Evolutionary conservation across 106 monocot genomes (phyloP).

Genomic region (Acanthochlamys bracteata): DNA sequence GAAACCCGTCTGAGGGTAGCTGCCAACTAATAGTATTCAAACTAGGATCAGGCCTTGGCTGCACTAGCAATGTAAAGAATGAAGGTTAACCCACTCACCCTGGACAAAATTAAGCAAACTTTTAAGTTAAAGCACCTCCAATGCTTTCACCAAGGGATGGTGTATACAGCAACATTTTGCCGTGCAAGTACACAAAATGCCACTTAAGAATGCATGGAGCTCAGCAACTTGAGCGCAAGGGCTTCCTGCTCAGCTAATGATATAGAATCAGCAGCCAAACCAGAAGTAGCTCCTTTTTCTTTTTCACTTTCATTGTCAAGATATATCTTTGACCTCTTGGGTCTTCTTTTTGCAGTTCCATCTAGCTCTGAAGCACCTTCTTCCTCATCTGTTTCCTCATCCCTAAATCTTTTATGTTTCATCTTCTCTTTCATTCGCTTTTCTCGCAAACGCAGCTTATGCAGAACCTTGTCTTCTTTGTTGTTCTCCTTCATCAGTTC

Average conservation of each 20-base stretch:
- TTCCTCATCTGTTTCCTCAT: not conserved
- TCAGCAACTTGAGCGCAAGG: constrained; percentile 19
- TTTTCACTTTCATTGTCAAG: constrained; percentile 1
- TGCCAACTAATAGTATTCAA: no score
- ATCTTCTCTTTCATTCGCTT: constrained; percentile 12
- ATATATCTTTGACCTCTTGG: constrained; percentile 14
- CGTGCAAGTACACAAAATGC: no score
- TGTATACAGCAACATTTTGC: no score
- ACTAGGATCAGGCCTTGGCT: no score
- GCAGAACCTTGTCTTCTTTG: constrained; percentile 9
- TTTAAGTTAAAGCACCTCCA: no score
- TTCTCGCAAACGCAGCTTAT: constrained; percentile 10
- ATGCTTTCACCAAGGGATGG: no score
- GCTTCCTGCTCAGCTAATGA: constrained; percentile 18
- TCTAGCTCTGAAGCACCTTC: not conserved
- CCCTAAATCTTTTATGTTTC: constrained; percentile 11
- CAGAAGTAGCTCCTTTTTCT: not conserved
- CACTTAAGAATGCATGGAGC: constrained; percentile 12
- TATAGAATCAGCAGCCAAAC: not conserved
- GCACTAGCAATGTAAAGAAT: no score
- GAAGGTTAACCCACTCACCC: no score
- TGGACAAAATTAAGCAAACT: no score
- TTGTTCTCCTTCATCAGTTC: constrained; percentile 7
- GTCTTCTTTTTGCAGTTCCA: not conserved
- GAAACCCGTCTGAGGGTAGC: no score